phyloP scores from a whole-genome alignment of 805 yeast species.

The Cyberlindnera veronae region DNA sequence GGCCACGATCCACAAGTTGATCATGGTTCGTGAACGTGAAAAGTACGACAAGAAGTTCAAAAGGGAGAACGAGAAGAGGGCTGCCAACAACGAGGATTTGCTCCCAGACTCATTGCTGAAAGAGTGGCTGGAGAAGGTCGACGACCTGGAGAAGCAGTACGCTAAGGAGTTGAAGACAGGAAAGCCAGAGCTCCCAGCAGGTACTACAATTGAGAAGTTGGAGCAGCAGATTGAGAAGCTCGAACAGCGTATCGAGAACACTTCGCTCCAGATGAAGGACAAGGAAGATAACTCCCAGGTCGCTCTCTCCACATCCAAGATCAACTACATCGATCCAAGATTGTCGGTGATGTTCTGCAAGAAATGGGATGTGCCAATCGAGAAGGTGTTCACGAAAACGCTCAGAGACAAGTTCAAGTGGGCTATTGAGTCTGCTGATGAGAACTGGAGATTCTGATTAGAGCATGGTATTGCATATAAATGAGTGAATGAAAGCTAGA shows the following conservation, averaged over 20 bases:
- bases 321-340: slow-evolving; percentile 94
- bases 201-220: slow-evolving; percentile 58
- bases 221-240: slow-evolving; percentile 66
- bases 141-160: slow-evolving; percentile 48
- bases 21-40: slow-evolving; percentile 64
- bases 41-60: slow-evolving; percentile 60
- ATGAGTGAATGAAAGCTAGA: slow-evolving; percentile 1
- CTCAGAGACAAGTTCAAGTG: slow-evolving; percentile 89
- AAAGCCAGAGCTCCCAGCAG: slow-evolving; percentile 49
- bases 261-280: slow-evolving; percentile 76
- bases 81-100: slow-evolving; percentile 50
- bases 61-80: slow-evolving; percentile 73
- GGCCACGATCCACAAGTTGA: slow-evolving; percentile 49
- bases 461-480: neutral
- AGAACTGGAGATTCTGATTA: slow-evolving; percentile 71
- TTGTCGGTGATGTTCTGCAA: slow-evolving; percentile 86
- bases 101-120: slow-evolving; percentile 54
- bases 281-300: slow-evolving; percentile 94
- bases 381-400: slow-evolving; percentile 87
- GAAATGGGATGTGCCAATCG: slow-evolving; percentile 84
- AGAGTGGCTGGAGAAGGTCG: slow-evolving; percentile 53
- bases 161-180: slow-evolving; percentile 57
- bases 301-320: slow-evolving; percentile 87
- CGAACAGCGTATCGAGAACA: slow-evolving; percentile 66
- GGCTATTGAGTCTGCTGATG: slow-evolving; percentile 92